Percentiles rank a stretch among this genome's conserved stretches.
These are phyloP conservation scores for Agastache rugosa DNA, from an alignment of 257 asterid genomes.

Conservation along the genomic window DNA sequence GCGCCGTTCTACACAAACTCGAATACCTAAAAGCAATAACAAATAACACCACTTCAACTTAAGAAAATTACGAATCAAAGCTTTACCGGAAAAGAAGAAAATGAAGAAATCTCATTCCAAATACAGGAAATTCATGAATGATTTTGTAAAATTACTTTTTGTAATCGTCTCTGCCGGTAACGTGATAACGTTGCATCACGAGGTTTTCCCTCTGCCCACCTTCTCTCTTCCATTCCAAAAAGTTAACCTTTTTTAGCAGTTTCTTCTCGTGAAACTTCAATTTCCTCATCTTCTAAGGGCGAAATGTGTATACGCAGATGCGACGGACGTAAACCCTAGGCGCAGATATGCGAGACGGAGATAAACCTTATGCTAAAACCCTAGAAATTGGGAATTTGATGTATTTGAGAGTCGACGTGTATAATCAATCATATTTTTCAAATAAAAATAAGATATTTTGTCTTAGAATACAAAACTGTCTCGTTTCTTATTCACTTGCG, in stretches of 20 bases:
- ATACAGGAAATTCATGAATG: background rate
- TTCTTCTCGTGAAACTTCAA: conserved; percentile 86
- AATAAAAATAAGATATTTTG: too few relatives aligned
- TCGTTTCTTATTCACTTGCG: too few relatives aligned
- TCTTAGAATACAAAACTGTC: too few relatives aligned
- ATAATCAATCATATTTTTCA: too few relatives aligned
- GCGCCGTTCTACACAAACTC: conserved; percentile 78
- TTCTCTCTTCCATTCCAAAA: conserved; percentile 91
- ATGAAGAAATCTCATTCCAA: background rate
- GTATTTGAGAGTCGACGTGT: too few relatives aligned
- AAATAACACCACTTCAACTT: background rate
- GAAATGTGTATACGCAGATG: background rate
- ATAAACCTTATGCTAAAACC: conserved; percentile 38
- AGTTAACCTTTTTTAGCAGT: conserved; percentile 74
- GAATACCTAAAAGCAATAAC: conserved; percentile 62
- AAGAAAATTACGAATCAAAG: background rate
- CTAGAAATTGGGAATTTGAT: conserved; percentile 40
- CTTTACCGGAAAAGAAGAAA: background rate
- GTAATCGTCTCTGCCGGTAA: conserved; percentile 89
- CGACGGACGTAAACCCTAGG: background rate
- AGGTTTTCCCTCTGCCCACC: conserved; percentile 82
- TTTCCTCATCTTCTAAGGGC: conserved; percentile 68
- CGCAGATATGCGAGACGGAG: background rate
- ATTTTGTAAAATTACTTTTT: conserved; percentile 56
- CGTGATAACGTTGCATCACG: conserved; percentile 81